Conservation (phyloP, 1,284 basidiomycete species). For the Apiotrichum mycotoxinovorans region DNA sequence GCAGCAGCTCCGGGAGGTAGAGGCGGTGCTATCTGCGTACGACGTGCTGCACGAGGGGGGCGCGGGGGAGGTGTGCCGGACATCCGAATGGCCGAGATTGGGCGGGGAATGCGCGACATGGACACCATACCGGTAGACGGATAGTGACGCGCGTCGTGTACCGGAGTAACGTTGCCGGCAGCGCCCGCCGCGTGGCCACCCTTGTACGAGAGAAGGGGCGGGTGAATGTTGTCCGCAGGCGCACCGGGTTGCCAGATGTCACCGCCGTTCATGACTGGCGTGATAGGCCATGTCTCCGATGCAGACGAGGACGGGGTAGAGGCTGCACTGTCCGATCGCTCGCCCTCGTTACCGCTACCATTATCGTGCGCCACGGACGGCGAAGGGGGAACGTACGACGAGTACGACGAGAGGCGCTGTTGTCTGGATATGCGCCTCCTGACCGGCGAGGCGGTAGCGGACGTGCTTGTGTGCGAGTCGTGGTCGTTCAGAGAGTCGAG, state of each 20-base stretch:
- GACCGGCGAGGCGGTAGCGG: too few species aligned
- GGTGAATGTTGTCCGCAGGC: neutral
- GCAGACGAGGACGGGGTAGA: neutral
- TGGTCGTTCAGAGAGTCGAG: neutral
- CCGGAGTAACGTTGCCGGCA: neutral
- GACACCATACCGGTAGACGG: neutral
- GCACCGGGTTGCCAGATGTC: neutral
- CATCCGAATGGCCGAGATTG: neutral
- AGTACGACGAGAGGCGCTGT: neutral
- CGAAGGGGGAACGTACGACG: neutral
- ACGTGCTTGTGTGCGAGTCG: neutral
- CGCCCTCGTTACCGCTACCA: neutral
- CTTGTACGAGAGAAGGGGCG: neutral
- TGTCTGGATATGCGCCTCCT: too few species aligned
- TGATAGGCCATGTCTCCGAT: conserved; percentile 1
- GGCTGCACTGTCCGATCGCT: neutral
- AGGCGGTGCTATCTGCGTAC: neutral
- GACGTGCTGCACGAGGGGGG: neutral
- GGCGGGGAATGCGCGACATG: neutral
- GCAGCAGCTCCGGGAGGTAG: neutral
- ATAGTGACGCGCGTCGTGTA: neutral
- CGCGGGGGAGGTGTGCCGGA: neutral
- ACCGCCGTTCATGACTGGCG: neutral
- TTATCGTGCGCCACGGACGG: too few species aligned
- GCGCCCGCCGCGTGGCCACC: neutral